A percentile compares a stretch with the other conserved stretches of the same genome.
These are phyloP conservation scores for Ambrosiella cleistominuta DNA, from an alignment of 2,329 filamentous ascomycete species.

Conservation along the genomic window DNA sequence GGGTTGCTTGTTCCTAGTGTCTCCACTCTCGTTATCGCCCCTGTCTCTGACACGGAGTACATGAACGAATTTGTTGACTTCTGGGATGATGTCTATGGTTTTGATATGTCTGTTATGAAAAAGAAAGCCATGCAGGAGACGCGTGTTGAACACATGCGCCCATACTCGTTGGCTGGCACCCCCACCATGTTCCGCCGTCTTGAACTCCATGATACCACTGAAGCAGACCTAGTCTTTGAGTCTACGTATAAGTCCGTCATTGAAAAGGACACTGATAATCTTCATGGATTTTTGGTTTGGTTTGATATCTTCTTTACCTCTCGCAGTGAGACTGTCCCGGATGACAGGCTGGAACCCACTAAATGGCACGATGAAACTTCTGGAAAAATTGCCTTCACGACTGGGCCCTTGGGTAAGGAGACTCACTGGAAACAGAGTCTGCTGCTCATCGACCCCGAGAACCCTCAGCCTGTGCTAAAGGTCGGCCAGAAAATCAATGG, in stretches of 20 bases:
- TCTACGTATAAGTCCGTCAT: conserved; percentile 40
- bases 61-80: conserved; percentile 62
- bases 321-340: conserved; percentile 30
- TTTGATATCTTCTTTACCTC: conserved; percentile 84
- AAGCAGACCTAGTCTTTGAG: conserved; percentile 59
- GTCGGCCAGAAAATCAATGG: conserved; percentile 45
- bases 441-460: conserved; percentile 46
- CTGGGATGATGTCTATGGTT: conserved; percentile 88
- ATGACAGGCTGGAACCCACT: conserved; percentile 34
- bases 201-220: conserved; percentile 54
- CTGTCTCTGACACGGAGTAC: conserved; percentile 61
- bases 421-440: conserved; percentile 89
- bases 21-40: conserved; percentile 65
- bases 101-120: conserved; percentile 86
- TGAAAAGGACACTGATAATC: conserved; percentile 19
- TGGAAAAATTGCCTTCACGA: conserved; percentile 69
- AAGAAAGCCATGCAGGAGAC: conserved; percentile 64
- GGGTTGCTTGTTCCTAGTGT: conserved; percentile 79
- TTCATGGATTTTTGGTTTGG: conserved; percentile 86
- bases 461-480: conserved; percentile 28
- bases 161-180: conserved; percentile 38
- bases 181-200: conserved; percentile 54
- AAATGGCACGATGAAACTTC: conserved; percentile 39
- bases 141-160: conserved; percentile 56
- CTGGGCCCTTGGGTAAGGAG: conserved; percentile 54